Conservation (phyloP, 805 yeast species). For the Kodamaea hsintzibuensis region DNA sequence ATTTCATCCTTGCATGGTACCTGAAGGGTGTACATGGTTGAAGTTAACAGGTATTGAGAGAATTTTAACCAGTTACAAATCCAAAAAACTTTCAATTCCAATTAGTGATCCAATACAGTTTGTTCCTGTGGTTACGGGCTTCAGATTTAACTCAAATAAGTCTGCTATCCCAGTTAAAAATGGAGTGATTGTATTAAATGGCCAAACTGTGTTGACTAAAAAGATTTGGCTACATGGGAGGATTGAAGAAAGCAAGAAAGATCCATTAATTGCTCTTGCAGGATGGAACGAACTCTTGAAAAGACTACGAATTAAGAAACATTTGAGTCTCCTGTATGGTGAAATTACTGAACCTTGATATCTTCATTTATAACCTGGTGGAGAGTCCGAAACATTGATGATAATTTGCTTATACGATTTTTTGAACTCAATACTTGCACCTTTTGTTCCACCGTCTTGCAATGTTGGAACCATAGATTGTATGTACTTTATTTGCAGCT, state of each 20-base stretch:
- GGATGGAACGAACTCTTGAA: slow-evolving; percentile 13
- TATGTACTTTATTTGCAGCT: slow-evolving; percentile 20
- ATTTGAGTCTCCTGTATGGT: slow-evolving; percentile 12
- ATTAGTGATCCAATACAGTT: slow-evolving; percentile 16
- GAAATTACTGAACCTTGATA: background rate
- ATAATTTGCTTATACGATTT: slow-evolving; percentile 12
- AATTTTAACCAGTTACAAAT: slow-evolving; percentile 17
- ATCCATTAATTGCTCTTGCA: slow-evolving; percentile 7
- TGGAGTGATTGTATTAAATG: slow-evolving; percentile 28
- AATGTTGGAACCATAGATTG: slow-evolving; percentile 17
- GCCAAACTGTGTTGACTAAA: slow-evolving; percentile 18
- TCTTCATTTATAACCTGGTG: slow-evolving; percentile 33
- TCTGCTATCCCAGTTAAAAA: slow-evolving; percentile 27
- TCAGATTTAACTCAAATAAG: slow-evolving; percentile 22
- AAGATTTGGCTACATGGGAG: slow-evolving; percentile 28
- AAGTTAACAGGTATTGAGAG: slow-evolving; percentile 21
- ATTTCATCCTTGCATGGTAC: slow-evolving; percentile 29
- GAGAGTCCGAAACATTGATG: slow-evolving; percentile 28
- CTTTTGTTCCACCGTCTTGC: slow-evolving; percentile 25
- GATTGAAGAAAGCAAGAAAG: slow-evolving; percentile 9
- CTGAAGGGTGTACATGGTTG: slow-evolving; percentile 32
- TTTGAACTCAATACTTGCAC: slow-evolving; percentile 23
- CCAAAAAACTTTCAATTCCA: slow-evolving; percentile 5
- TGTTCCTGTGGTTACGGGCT: slow-evolving; percentile 35
- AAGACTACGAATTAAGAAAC: slow-evolving; percentile 18